A percentile compares a stretch with the other conserved stretches of the same genome.
Evolutionary conservation across 2,329 filamentous ascomycete species (phyloP).

Genomic region (Trichoderma sp.): DNA sequence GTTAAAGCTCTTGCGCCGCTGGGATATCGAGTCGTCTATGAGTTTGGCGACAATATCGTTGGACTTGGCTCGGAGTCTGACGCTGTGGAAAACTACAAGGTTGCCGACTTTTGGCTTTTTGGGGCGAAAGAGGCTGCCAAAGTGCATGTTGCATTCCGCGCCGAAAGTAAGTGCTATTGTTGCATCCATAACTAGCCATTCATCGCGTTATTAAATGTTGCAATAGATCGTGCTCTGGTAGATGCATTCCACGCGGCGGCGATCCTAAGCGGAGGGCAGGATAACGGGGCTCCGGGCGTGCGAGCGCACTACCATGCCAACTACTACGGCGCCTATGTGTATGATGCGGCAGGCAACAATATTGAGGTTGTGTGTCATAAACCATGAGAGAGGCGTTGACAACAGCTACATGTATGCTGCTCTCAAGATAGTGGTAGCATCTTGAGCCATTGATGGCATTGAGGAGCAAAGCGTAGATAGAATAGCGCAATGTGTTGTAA

Average conservation of each 20-base stretch:
- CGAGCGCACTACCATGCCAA: conserved; percentile 46
- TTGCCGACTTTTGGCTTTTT: conserved; percentile 39
- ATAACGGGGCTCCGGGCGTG: conserved; percentile 52
- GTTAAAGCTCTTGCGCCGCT: conserved; percentile 40
- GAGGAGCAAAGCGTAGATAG: not conserved
- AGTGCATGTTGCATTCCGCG: conserved; percentile 38
- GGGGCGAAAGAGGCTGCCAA: conserved; percentile 24
- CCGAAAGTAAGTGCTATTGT: conserved; percentile 34
- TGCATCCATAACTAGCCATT: too few species aligned
- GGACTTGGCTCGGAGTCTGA: conserved; percentile 36
- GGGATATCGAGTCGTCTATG: conserved; percentile 37
- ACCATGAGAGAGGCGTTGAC: not conserved
- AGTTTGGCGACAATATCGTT: conserved; percentile 35
- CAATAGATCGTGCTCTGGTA: conserved; percentile 44
- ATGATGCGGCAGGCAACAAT: conserved; percentile 55
- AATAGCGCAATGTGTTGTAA: not conserved
- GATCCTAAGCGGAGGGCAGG: conserved; percentile 47
- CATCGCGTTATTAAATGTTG: not conserved
- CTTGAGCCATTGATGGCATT: not conserved
- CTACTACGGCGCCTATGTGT: conserved; percentile 55
- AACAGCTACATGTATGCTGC: not conserved
- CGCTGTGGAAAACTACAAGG: conserved; percentile 27
- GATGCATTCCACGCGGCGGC: conserved; percentile 47
- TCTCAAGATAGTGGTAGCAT: not conserved
- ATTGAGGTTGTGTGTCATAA: conserved; percentile 46